Conservation (phyloP, 495 filamentous ascomycete species). For the Xylaria bambusicola region DNA sequence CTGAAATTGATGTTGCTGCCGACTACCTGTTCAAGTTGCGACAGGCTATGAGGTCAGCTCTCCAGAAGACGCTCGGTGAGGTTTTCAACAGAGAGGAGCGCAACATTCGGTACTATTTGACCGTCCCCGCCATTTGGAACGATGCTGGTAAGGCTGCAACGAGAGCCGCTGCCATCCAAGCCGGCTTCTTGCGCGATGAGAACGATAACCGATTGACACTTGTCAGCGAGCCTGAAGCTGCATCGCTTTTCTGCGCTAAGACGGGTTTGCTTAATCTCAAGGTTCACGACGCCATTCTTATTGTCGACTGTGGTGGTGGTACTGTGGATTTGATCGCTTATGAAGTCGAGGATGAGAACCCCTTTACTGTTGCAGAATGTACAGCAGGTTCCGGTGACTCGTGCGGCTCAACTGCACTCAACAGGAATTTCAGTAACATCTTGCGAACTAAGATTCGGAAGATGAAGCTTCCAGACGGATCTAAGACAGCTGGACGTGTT, state of each 20-base stretch:
- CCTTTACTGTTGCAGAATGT: constrained; percentile 73
- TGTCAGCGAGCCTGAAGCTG: constrained; percentile 72
- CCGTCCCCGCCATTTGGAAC: constrained; percentile 76
- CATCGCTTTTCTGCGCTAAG: constrained; percentile 74
- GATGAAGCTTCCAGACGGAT: constrained; percentile 76
- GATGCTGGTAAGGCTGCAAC: constrained; percentile 75
- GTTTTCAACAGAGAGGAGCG: constrained; percentile 76
- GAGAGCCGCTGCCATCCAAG: constrained; percentile 70
- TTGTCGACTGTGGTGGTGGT: constrained; percentile 75
- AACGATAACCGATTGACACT: constrained; percentile 74
- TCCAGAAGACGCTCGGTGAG: constrained; percentile 76
- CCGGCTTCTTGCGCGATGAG: constrained; percentile 72
- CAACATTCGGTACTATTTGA: constrained; percentile 73
- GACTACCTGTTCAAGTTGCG: constrained; percentile 77
- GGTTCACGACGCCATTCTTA: constrained; percentile 71
- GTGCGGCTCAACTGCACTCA: constrained; percentile 72
- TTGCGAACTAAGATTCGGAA: constrained; percentile 74
- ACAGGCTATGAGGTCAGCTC: constrained; percentile 70
- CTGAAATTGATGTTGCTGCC: constrained; percentile 74
- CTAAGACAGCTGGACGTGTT: constrained; percentile 71
- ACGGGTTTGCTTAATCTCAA: constrained; percentile 73
- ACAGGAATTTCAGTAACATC: constrained; percentile 76
- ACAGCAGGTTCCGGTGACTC: constrained; percentile 75
- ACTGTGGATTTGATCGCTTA: constrained; percentile 78
- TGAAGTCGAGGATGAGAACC: constrained; percentile 74